These are phyloP conservation scores for Heterobasidion occidentale DNA, from an alignment of 1,284 basidiomycete species.

Conservation along the genomic window DNA sequence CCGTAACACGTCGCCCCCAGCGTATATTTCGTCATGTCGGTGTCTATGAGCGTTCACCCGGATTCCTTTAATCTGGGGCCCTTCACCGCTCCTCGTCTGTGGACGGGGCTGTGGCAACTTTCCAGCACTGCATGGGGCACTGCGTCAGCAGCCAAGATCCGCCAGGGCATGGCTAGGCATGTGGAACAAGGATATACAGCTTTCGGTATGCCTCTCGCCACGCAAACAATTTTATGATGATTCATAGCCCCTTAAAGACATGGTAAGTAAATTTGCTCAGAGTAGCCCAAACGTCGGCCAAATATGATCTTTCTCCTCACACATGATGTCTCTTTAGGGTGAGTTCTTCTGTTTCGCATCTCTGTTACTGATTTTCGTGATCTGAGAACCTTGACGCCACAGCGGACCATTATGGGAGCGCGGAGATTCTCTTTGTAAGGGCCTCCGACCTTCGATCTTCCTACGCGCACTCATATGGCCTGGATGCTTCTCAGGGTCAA, in stretches of 20 bases:
- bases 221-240: not conserved
- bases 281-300: not conserved
- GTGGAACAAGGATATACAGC: slow-evolving; percentile 61
- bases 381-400: not conserved
- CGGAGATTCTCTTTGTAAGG: slow-evolving; percentile 70
- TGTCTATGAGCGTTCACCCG: not conserved
- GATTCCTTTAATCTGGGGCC: slow-evolving; percentile 59
- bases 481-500: slow-evolving; percentile 43
- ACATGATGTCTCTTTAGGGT: not conserved
- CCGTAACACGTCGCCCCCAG: too few relatives aligned
- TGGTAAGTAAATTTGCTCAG: slow-evolving; percentile 21
- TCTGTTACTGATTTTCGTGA: not conserved
- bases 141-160: slow-evolving; percentile 56
- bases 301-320: not conserved
- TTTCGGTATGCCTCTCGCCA: slow-evolving; percentile 44
- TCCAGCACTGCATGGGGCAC: slow-evolving; percentile 79
- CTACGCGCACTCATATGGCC: slow-evolving; percentile 8
- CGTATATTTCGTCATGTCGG: not conserved
- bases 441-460: not conserved
- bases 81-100: slow-evolving; percentile 55
- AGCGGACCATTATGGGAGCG: slow-evolving; percentile 80
- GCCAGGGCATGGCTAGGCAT: slow-evolving; percentile 58
- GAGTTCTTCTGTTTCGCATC: not conserved
- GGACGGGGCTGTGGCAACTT: slow-evolving; percentile 77
- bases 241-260: slow-evolving; percentile 21